These are phyloP conservation scores for Taphrina pruni DNA, from an alignment of 1,139 yeast species.

Conservation along the genomic window DNA sequence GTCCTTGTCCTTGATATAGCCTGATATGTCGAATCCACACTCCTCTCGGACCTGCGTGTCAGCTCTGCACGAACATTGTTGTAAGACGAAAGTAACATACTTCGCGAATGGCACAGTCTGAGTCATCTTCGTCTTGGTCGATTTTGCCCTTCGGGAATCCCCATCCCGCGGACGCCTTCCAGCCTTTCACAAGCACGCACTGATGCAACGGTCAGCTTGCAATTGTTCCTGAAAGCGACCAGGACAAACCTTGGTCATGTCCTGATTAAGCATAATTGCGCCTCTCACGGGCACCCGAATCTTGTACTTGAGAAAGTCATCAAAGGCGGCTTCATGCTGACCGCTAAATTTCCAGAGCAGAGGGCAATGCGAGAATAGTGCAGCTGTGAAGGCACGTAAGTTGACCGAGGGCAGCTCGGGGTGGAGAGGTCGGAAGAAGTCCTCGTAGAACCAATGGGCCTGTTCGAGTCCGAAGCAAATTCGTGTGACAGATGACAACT, in stretches of 20 bases:
- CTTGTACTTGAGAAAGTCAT: constrained; percentile 82
- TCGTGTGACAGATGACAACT: constrained; percentile 81
- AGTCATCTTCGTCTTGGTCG: constrained; percentile 87
- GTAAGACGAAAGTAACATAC: constrained; percentile 49
- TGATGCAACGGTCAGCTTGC: constrained; percentile 7
- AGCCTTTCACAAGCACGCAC: constrained; percentile 76
- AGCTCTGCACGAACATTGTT: background rate
- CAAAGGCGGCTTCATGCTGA: constrained; percentile 68
- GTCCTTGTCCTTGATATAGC: constrained; percentile 69
- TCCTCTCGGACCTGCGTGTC: constrained; percentile 67
- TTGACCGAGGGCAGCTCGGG: constrained; percentile 79
- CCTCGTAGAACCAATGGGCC: constrained; percentile 97
- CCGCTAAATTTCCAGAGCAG: constrained; percentile 85
- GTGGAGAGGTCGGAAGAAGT: constrained; percentile 74
- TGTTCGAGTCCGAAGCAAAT: constrained; percentile 95
- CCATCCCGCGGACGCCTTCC: constrained; percentile 80
- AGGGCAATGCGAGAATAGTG: constrained; percentile 78
- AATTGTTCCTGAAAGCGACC: background rate
- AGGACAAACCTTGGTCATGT: constrained; percentile 64
- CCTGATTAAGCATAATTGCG: constrained; percentile 80
- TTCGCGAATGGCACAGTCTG: constrained; percentile 93
- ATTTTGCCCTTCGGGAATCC: constrained; percentile 97
- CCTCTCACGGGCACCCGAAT: constrained; percentile 95
- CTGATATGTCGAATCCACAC: constrained; percentile 85
- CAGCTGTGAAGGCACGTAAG: constrained; percentile 77